Percentiles rank a stretch among this genome's conserved stretches.
phyloP scores from a whole-genome alignment of 257 asterid species.

The Solanum arcanum region DNA sequence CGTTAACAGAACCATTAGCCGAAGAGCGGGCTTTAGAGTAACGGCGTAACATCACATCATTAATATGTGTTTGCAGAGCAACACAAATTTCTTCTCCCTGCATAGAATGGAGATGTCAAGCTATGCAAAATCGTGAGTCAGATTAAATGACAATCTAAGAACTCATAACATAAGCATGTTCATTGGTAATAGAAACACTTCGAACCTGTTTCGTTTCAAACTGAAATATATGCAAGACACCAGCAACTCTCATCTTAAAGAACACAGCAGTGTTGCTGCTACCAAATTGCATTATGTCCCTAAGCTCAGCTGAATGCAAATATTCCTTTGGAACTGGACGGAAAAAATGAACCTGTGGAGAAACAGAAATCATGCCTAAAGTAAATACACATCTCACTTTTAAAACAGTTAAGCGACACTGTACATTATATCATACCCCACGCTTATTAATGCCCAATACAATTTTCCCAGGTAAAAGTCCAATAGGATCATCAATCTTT shows the following conservation, averaged over 20 bases:
- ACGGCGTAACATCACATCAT: conserved; percentile 95
- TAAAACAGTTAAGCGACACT: background rate
- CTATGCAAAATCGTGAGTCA: background rate
- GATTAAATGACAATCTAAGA: background rate
- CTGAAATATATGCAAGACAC: conserved; percentile 92
- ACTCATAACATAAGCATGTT: background rate
- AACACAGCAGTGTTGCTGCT: conserved; percentile 97
- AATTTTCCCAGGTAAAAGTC: conserved; percentile 90
- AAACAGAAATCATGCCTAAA: conserved; percentile 1
- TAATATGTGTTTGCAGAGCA: conserved; percentile 98
- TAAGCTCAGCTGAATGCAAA: conserved; percentile 92
- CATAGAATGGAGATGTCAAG: conserved; percentile 9
- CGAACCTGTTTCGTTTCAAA: conserved; percentile 94
- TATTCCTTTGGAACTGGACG: conserved; percentile 99
- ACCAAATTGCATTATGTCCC: conserved; percentile 99
- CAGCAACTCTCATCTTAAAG: conserved; percentile 99
- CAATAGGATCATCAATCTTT: conserved; percentile 98
- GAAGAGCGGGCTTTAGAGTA: conserved; percentile 92
- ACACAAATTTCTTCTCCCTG: conserved; percentile 99
- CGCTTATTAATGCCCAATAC: conserved; percentile 93
- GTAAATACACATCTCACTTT: background rate
- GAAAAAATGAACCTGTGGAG: conserved; percentile 84
- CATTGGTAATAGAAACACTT: background rate
- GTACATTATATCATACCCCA: conserved; percentile 49
- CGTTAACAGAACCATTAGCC: conserved; percentile 66